Conservation (phyloP, 1,284 basidiomycete genomes). For the Leccinum pallidistipes region DNA sequence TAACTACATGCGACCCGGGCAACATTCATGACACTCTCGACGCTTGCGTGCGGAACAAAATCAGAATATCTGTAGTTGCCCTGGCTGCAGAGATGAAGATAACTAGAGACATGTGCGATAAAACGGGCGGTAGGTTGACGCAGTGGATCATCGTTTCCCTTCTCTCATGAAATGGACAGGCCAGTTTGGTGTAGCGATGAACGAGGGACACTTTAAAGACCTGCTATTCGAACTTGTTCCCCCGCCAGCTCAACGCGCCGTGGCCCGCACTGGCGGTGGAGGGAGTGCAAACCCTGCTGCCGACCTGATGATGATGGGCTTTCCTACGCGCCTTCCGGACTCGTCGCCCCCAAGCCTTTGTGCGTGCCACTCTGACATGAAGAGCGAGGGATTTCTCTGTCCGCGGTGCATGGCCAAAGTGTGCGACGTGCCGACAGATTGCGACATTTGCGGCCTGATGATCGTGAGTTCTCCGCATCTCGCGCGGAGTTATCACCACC, state of each 20-base stretch:
- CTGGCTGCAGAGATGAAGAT: conserved; percentile 98
- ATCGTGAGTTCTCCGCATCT: conserved; percentile 97
- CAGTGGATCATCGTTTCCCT: neutral
- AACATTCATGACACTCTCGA: conserved; percentile 94
- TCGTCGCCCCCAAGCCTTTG: conserved; percentile 84
- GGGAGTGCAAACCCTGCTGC: conserved; percentile 63
- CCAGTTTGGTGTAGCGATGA: conserved; percentile 92
- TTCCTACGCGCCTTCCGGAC: conserved; percentile 88
- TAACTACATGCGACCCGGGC: conserved; percentile 96
- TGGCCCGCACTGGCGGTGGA: conserved; percentile 49
- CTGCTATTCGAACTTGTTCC: conserved; percentile 95
- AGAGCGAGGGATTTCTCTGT: conserved; percentile 91
- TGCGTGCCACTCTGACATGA: conserved; percentile 90
- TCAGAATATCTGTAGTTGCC: conserved; percentile 91
- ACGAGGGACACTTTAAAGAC: conserved; percentile 96
- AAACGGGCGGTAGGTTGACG: conserved; percentile 73
- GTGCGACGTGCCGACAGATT: conserved; percentile 98
- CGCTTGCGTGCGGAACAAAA: conserved; percentile 76
- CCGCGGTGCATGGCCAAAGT: conserved; percentile 91
- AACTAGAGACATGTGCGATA: conserved; percentile 86
- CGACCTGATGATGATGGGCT: conserved; percentile 99
- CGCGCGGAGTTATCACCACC: conserved; percentile 91
- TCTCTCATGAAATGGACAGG: conserved; percentile 47
- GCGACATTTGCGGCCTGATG: conserved; percentile 95
- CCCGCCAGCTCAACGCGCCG: conserved; percentile 81